A percentile compares a stretch with the other conserved stretches of the same genome.
phyloP scores from a whole-genome alignment of 148 eudicot genomes.

The Oxyria digyna region DNA sequence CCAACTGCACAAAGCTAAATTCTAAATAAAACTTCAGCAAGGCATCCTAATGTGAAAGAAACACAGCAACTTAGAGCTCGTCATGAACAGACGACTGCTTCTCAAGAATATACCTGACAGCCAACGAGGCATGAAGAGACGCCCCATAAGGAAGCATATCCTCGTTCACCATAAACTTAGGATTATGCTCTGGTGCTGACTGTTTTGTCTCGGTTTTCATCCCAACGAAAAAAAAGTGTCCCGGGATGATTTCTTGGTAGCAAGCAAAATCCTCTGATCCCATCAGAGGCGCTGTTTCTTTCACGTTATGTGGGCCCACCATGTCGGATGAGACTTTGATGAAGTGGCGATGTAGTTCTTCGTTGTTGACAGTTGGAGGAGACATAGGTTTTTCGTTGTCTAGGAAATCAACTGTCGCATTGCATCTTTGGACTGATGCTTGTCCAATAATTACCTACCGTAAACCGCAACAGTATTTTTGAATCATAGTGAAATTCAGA shows the following conservation, averaged over 20 bases:
- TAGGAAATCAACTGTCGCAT: conserved; percentile 61
- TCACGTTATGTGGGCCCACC: conserved; percentile 42
- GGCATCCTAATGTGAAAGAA: neutral
- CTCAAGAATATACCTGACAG: conserved; percentile 48
- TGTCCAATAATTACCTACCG: conserved; percentile 68
- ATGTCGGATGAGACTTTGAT: conserved; percentile 42
- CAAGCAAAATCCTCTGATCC: conserved; percentile 88
- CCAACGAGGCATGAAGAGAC: conserved; percentile 72
- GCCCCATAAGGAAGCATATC: conserved; percentile 63
- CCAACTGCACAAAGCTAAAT: neutral
- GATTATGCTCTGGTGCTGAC: conserved; percentile 32
- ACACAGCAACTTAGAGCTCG: conserved; percentile 36
- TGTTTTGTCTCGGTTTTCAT: conserved; percentile 41
- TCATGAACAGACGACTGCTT: conserved; percentile 28
- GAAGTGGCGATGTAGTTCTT: conserved; percentile 47
- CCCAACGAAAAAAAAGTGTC: conserved; percentile 69
- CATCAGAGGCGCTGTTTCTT: conserved; percentile 55
- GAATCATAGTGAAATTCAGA: neutral
- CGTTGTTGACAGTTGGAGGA: conserved; percentile 61
- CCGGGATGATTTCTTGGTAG: conserved; percentile 70
- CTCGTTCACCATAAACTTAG: conserved; percentile 42
- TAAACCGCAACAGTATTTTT: neutral
- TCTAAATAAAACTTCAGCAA: neutral
- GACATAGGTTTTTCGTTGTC: conserved; percentile 19
- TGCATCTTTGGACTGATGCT: conserved; percentile 87